Percentiles rank a stretch among this genome's conserved stretches.
These are phyloP conservation scores for Exobasidium rhododendri DNA, from an alignment of 1,284 basidiomycete species.

Conservation along the genomic window DNA sequence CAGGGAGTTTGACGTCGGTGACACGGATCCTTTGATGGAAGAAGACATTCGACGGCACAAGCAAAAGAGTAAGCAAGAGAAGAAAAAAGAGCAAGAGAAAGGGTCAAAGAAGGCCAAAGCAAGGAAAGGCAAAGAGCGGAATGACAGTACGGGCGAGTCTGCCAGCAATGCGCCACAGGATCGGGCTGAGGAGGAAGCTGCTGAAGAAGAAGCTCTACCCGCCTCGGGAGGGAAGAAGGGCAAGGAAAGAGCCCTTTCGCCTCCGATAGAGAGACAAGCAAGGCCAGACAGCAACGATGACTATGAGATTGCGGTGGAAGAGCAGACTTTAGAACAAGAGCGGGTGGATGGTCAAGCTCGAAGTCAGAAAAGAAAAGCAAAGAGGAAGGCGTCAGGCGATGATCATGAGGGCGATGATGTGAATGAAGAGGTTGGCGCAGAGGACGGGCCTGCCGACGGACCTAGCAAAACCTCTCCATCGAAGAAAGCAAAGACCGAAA, in stretches of 20 bases:
- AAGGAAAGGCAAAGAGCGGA: neutral
- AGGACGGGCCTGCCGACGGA: neutral
- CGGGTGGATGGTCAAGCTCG: neutral
- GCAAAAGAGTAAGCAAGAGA: neutral
- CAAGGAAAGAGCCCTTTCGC: neutral
- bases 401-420: neutral
- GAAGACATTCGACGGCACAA: neutral
- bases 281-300: neutral
- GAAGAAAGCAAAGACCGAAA: neutral
- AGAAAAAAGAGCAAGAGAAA: neutral
- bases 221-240: neutral
- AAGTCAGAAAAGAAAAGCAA: neutral
- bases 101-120: neutral
- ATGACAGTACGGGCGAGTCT: neutral
- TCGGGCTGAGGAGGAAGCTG: neutral
- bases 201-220: neutral
- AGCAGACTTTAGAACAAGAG: neutral
- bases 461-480: neutral
- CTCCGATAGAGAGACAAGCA: neutral
- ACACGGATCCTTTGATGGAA: neutral
- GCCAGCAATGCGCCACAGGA: neutral
- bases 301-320: neutral
- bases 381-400: neutral
- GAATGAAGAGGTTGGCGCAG: neutral
- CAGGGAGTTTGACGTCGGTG: neutral